These are phyloP conservation scores for Phalaenopsis hybrid DNA, from an alignment of 116 monocot species.

Conservation along the genomic window DNA sequence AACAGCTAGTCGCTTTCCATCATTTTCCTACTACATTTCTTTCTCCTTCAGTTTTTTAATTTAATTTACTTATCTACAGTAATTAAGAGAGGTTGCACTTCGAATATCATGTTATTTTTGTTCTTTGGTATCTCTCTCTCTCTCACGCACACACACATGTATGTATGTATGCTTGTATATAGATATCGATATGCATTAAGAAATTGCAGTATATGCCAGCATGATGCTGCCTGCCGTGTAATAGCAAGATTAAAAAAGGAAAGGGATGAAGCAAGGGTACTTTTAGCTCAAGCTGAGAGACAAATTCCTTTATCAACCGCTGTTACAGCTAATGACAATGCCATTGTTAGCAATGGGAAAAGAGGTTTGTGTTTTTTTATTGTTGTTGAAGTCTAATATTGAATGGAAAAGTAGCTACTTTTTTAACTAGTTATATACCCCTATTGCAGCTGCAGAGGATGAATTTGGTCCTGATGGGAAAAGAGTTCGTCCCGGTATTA, in stretches of 20 bases:
- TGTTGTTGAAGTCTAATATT: not conserved
- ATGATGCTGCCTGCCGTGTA: conserved; percentile 98
- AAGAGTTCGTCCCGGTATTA: conserved; percentile 87
- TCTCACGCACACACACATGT: too few species aligned
- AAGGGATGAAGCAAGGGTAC: conserved; percentile 82
- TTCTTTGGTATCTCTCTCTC: too few species aligned
- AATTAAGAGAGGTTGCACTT: not conserved
- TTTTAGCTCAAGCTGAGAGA: conserved; percentile 86
- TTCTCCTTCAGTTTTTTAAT: not conserved
- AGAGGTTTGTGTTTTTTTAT: conserved; percentile 41
- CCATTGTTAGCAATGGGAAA: conserved; percentile 67
- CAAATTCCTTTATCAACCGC: conserved; percentile 49
- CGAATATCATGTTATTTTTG: too few species aligned
- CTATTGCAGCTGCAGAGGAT: conserved; percentile 47
- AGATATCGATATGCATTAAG: not conserved
- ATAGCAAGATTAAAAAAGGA: conserved; percentile 94
- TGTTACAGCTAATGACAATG: conserved; percentile 33
- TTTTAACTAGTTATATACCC: conserved; percentile 13
- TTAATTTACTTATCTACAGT: not conserved
- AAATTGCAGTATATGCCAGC: conserved; percentile 31
- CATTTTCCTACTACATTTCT: not conserved
- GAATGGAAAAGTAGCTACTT: not conserved
- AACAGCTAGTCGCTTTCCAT: not conserved
- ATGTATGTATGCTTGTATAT: not conserved
- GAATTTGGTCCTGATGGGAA: conserved; percentile 91